These are phyloP conservation scores for Moringa oleifera DNA, from an alignment of 345 rosid genomes.

Conservation along the genomic window DNA sequence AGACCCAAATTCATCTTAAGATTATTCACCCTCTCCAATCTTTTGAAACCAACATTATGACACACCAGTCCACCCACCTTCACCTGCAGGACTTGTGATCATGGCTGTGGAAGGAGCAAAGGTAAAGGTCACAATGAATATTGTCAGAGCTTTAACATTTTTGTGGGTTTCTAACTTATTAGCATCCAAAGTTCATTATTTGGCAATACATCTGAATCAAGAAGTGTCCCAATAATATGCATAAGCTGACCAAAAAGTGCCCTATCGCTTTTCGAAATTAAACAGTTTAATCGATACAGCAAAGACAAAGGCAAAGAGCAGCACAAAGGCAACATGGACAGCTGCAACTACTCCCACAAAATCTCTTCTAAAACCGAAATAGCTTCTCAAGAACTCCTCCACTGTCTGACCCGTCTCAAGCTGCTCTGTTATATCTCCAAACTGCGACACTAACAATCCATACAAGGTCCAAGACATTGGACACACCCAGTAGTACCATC, in stretches of 20 bases:
- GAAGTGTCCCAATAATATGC: too few relatives aligned
- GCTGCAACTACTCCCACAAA: constrained; percentile 12
- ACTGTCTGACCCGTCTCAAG: constrained; percentile 7
- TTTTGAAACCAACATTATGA: too few relatives aligned
- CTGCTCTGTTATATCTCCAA: constrained; percentile 23
- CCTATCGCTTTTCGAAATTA: constrained; percentile 16
- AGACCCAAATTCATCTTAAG: too few relatives aligned
- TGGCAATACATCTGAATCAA: too few relatives aligned
- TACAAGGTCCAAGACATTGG: constrained; percentile 44
- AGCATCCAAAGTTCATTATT: too few relatives aligned
- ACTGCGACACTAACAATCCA: constrained; percentile 42
- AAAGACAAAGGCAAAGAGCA: constrained; percentile 7
- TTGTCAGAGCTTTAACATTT: too few relatives aligned
- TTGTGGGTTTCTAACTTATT: too few relatives aligned
- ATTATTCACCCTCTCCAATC: too few relatives aligned
- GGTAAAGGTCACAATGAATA: too few relatives aligned
- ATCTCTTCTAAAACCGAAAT: constrained; percentile 14
- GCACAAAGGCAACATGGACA: background rate
- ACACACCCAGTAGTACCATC: constrained; percentile 50
- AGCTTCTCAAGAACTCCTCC: constrained; percentile 8
- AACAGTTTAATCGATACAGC: constrained; percentile 5
- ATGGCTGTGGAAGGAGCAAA: too few relatives aligned
- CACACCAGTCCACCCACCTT: too few relatives aligned
- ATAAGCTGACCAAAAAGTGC: background rate
- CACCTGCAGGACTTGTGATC: too few relatives aligned